Base-by-base conservation (phyloP, 2,329 filamentous ascomycete genomes). In the Apiospora malaysiana region DNA sequence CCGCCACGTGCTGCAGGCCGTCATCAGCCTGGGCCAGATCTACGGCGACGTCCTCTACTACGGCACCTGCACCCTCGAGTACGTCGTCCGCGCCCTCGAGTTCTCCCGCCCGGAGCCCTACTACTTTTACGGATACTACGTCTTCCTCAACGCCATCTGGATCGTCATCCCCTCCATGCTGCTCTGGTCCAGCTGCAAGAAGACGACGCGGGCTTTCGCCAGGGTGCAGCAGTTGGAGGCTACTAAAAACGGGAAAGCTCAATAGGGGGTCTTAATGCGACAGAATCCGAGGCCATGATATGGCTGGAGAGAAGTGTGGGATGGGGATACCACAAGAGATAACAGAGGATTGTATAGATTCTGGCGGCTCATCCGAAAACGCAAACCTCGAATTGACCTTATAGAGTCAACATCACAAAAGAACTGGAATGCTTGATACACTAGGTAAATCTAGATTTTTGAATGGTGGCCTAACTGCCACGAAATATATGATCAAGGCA, bases 11-110 rank as follows among this genome's bases (percentile, higher is more conserved):
- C 74, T 88, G 49, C 85, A 88, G 77, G 75, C 81, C 68, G 80
- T 85, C 75, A 78, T 86, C 78, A 83, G 81, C 76, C 73, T 84
- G 8, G 85, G 85, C 7, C 85, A 86, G 75, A 72, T 86, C 6
- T 91, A 88, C 76, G 87, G 88, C 45, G 81, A 85, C 71, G 79
- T 86, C 2, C 77, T 89, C 49, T 89, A 89, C 81, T 87, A 84
- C 73, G 82, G 78, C 2, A 89, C 84, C 10, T 84, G 80, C 74
- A 76, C 82, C 2, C 84, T 85, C 70, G 83, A 86, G 69, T 77
- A 82, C 69, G 70, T 79, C 4, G 75, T 82, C 3, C 75, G 77
- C n/a, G 81, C 79, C 0, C 77, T 82, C 2, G 77, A 80, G n/a
- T 86, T 84, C 78, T 87, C 83, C 67, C 82, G 87, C 0, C 87